A percentile compares a stretch with the other conserved stretches of the same genome.
These are phyloP conservation scores for Hemisphaericaspora xylofermentans DNA, from an alignment of 1,139 yeast species.

Conservation along the genomic window DNA sequence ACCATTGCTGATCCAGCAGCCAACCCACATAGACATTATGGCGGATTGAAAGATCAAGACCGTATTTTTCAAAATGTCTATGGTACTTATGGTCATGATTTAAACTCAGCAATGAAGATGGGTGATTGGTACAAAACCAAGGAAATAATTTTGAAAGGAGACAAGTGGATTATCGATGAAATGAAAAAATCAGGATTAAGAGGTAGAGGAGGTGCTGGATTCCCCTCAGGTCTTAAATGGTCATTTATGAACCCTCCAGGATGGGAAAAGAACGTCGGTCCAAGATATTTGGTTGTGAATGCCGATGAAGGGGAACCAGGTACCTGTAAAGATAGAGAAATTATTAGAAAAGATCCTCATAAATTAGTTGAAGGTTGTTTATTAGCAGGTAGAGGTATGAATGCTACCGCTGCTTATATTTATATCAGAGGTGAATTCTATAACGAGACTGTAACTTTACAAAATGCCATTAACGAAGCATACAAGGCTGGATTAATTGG, in stretches of 20 bases:
- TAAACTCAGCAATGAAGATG: slow-evolving; percentile 71
- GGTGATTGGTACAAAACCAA: slow-evolving; percentile 93
- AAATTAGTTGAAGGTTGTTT: slow-evolving; percentile 86
- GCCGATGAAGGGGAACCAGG: slow-evolving; percentile 97
- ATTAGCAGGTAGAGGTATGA: slow-evolving; percentile 87
- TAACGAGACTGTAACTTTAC: slow-evolving; percentile 70
- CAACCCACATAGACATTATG: slow-evolving; percentile 61
- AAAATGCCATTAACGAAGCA: slow-evolving; percentile 82
- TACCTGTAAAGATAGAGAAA: slow-evolving; percentile 88
- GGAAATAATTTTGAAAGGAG: slow-evolving; percentile 78
- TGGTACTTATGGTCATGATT: slow-evolving; percentile 70
- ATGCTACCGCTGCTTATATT: slow-evolving; percentile 88
- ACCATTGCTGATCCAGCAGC: slow-evolving; percentile 48
- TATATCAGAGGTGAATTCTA: slow-evolving; percentile 88
- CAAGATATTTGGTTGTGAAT: slow-evolving; percentile 81
- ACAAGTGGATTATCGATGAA: slow-evolving; percentile 84
- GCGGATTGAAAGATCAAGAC: slow-evolving; percentile 78
- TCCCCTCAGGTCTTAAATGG: slow-evolving; percentile 89
- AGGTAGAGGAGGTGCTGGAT: slow-evolving; percentile 94
- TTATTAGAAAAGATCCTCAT: slow-evolving; percentile 86
- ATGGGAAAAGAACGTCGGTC: slow-evolving; percentile 85
- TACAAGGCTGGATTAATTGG: slow-evolving; percentile 78
- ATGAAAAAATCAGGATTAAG: slow-evolving; percentile 81
- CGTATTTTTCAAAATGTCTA: slow-evolving; percentile 84
- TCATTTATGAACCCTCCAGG: slow-evolving; percentile 94